Percentiles rank a stretch among this genome's conserved stretches.
Evolutionary conservation across 78 protist genomes (phyloP).

Genomic region (Dictyostelium capitatum): DNA sequence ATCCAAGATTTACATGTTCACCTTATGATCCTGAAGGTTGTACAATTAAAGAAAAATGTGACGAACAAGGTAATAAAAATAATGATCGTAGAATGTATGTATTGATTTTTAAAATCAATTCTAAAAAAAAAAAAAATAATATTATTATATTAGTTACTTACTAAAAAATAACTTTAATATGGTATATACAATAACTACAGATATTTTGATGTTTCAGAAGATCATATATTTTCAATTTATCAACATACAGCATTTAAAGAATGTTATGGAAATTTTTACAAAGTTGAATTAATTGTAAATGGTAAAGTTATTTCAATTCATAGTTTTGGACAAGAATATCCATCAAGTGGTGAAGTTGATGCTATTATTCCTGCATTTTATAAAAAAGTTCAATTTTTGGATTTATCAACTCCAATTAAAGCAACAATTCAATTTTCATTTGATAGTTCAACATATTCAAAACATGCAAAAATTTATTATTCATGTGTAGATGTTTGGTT

Average conservation of each 20-base stretch:
- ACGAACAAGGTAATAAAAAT: background rate
- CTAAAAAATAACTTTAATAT: no score
- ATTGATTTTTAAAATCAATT: no score
- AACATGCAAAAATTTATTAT: background rate
- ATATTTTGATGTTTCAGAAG: slow-evolving; percentile 1
- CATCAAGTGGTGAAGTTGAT: background rate
- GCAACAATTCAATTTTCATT: slow-evolving; percentile 8
- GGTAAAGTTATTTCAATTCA: background rate
- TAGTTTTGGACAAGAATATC: background rate
- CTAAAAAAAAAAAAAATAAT: no score
- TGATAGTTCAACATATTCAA: background rate
- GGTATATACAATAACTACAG: no score
- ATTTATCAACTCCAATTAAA: background rate
- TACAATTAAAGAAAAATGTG: background rate
- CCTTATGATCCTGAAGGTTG: background rate
- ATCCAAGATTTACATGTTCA: background rate
- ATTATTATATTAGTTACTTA: no score
- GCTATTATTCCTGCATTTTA: background rate
- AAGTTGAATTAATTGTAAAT: background rate
- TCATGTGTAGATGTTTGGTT: background rate
- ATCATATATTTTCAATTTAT: background rate
- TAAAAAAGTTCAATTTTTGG: background rate
- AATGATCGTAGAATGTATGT: slow-evolving; percentile 5
- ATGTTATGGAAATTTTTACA: background rate
- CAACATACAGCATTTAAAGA: background rate